Conservation (phyloP, 2,329 filamentous ascomycete genomes). For the Aspergillus sclerotialis region DNA sequence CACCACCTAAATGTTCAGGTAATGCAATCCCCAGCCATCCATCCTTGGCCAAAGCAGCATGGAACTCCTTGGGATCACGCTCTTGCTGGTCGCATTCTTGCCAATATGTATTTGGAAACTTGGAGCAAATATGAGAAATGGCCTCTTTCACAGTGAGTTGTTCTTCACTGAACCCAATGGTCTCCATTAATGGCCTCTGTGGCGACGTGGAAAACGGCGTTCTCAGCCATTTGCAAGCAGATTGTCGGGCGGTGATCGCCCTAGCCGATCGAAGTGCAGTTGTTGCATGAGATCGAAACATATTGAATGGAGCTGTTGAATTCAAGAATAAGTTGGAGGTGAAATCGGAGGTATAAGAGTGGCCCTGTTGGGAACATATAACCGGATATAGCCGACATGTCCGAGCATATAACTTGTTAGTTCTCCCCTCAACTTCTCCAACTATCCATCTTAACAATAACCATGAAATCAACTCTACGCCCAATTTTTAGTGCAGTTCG, state of each 20-base stretch:
- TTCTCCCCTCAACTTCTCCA: not conserved
- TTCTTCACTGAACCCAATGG: constrained; percentile 63
- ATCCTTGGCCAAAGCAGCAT: constrained; percentile 64
- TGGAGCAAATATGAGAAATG: constrained; percentile 59
- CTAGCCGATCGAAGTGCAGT: not conserved
- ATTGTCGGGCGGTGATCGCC: not conserved
- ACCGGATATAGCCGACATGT: not conserved
- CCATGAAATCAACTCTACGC: no score
- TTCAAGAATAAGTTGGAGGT: no score
- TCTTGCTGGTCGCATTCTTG: constrained; percentile 63
- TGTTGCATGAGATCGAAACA: not conserved
- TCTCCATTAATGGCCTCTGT: constrained; percentile 56
- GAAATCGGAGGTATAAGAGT: not conserved
- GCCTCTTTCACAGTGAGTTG: constrained; percentile 68
- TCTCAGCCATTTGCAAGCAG: no score
- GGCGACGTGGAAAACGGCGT: constrained; percentile 29
- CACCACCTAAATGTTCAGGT: constrained; percentile 66
- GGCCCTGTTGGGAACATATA: not conserved
- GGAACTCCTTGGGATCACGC: constrained; percentile 67
- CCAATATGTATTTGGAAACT: constrained; percentile 70
- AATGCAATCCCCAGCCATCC: constrained; percentile 79
- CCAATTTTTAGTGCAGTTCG: no score
- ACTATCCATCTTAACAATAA: not conserved
- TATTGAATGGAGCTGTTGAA: not conserved
- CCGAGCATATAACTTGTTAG: not conserved